Base-by-base conservation (phyloP, 2,329 filamentous ascomycete species). In the Arthrobotrys megalospora region DNA sequence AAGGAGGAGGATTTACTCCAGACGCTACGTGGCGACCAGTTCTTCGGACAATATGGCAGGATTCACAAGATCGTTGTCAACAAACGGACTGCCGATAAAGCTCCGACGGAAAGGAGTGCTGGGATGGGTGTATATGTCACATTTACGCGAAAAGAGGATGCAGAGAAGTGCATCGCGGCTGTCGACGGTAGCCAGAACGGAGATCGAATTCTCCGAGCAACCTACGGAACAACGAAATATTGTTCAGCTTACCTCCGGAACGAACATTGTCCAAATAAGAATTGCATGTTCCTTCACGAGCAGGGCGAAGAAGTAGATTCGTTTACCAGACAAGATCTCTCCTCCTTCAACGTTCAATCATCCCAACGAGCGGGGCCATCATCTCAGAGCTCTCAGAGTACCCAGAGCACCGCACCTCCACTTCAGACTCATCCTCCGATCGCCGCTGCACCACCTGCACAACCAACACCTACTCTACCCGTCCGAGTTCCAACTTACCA, bases 11-110 rank as follows among this genome's bases (percentile, higher is more conserved):
- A 95, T 81, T 87, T 99, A 2, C 88, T 98, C 55, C 93, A 95
- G 84, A 97, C 94, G 0, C 87, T 99, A 55, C 91, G 96, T 71
- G 94, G 94, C 79, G 90, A 91, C 60, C 92, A 97, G 82, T 99
- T 97, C 84, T 99, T 99, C 82, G 96, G 96, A 5, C 96, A 99
- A 84, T 99, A 99, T 83, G 96, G 96, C 81, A 96, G 95, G 83
- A 99, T 99, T 81, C 92, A 97, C 83, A 99, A 99, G 85, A 98
- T 99, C 71, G 97, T 97, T 68, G 97, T 99, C 81, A 98, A 94
- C 87, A 97, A 97, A 84, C 90, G 94, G 47, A 97, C 97, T 84
- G 93, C 88, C 77, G 88, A 89, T 36, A 89, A 91, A 82, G 89
- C 89, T 34, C 32, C 72, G 4, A 67, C 58, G 16, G 72, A 68